Conservation (phyloP, 2,329 filamentous ascomycete species). For the Orbilia quercus region DNA sequence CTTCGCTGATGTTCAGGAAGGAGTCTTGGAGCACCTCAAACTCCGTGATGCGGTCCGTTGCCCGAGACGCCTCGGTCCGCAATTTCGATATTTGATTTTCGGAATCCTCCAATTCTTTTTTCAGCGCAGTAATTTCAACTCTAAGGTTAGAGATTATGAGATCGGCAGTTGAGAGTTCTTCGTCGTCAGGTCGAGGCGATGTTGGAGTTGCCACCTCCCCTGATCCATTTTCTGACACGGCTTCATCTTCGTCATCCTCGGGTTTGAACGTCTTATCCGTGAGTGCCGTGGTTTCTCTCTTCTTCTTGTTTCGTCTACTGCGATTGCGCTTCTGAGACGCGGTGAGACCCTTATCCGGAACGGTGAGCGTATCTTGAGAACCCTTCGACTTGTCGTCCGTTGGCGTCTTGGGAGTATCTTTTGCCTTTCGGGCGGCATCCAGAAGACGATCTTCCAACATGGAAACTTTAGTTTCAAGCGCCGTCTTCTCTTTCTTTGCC, state of each 20-base stretch:
- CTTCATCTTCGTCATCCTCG: constrained; percentile 62
- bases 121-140: constrained; percentile 61
- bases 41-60: constrained; percentile 83
- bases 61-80: constrained; percentile 76
- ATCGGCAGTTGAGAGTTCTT: constrained; percentile 40
- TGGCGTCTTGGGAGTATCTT: constrained; percentile 30
- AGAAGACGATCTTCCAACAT: constrained; percentile 60
- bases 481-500: constrained; percentile 44
- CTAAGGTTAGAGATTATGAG: constrained; percentile 59
- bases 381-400: constrained; percentile 37
- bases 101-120: constrained; percentile 70
- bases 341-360: constrained; percentile 46
- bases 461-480: constrained; percentile 61
- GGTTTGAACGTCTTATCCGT: constrained; percentile 68
- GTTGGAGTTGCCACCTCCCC: constrained; percentile 17
- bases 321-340: constrained; percentile 54
- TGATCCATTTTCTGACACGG: constrained; percentile 25
- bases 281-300: constrained; percentile 60
- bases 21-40: constrained; percentile 85
- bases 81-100: constrained; percentile 79
- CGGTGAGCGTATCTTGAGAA: constrained; percentile 35
- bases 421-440: constrained; percentile 55
- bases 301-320: constrained; percentile 60
- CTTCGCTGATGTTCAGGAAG: constrained; percentile 79
- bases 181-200: constrained; percentile 34